Base-by-base conservation (phyloP, 2,329 filamentous ascomycete genomes). In the Colletotrichum musicola region DNA sequence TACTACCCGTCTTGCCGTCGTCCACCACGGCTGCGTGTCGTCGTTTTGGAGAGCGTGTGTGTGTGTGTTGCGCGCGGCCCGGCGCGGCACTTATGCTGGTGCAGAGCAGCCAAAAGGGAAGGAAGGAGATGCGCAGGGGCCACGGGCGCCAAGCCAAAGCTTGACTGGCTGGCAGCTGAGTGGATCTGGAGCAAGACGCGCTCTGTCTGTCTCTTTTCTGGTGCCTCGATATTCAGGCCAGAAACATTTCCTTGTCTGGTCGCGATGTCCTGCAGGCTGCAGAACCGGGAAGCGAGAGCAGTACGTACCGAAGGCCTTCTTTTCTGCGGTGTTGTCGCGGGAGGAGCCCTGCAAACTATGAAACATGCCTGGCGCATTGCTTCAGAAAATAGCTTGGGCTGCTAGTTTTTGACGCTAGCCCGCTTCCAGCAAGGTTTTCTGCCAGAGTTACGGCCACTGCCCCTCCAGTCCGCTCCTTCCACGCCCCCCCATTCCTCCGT, bases 281-380 rank as follows among this genome's bases (percentile, higher is more conserved):
- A 35, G 27, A 4, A 16, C 9, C 12, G 57, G 65, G 47, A 25
- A 25, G 22, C 22, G 22, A 25, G 22, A 25, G 4, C 22, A 25
- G 22, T 60, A 64, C 62, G 62, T 60, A 60, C 25, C 27, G 2
- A 18, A 16, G 6, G 12, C 59, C 35, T 27, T 60, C 62, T 53
- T 62, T 60, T 46, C 69, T 22, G 54, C 56, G 62, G 63, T 64
- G 64, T 60, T 57, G 66, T 63, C 63, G 66, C 66, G 54, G 66
- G 61, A 68, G 44, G 63, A 69, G 53, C 62, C 62, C 54, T 78
- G 78, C 75, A 79, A 75, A 81, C 79, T 74, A 71, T 85, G 84
- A 86, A 86, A 86, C 84, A 75, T 76, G 79, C 79, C 82, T 84
- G 83, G 81, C 76, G 81, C 81, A 82, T 66, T 83, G 82, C 83